Base-by-base conservation (phyloP, 208 protist species). In the Trypanosoma rangeli region DNA sequence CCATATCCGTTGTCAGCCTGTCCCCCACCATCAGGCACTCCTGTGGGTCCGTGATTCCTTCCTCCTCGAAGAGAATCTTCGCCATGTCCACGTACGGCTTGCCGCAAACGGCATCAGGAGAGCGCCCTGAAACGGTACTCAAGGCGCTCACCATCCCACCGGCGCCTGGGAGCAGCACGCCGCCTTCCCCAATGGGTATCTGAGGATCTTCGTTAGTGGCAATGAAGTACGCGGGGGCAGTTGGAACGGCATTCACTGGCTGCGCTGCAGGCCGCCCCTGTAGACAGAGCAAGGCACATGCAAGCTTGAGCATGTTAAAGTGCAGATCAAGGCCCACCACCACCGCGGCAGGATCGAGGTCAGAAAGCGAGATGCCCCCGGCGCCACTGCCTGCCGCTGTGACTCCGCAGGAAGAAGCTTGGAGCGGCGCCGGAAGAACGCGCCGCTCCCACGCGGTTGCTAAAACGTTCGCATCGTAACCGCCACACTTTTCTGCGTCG, bases 1-100 rank as follows among this genome's bases (percentile, higher is more conserved):
- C 83, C 24, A 93, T 76, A 60, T 93, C 87, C 13, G 87, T 93
- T n/a, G 76, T 86, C 10, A 93, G 76, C 12, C 87, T 85, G 55
- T 93, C 87, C 1, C 87, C 87, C 13, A 93, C 67, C 87, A 93
- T 93, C 54, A 93, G 64, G 76, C 87, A 93, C 65, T 67, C 59
- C 35, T 52, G 50, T 20, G 80, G 76, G 46, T 89, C 52, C 1
- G 35, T 78, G 56, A 90, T 85, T 15, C 73, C 65, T 64, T 90
- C 85, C 0, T 68, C 68, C 59, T 63, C 74, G 54, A 90, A 89
- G 22, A 93, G 59, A 26, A 83, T 71, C 22, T 80, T 65, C 42
- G 79, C 82, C 78, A 93, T 85, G 76, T 86, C 78, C 28, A 73
- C 61, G 37, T 71, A 37, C 12, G 87, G 87, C 73, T 93, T 93